A percentile compares a stretch with the other conserved stretches of the same genome.
These are phyloP conservation scores for Eutrema heterophyllum DNA, from an alignment of 345 rosid species.

Conservation along the genomic window DNA sequence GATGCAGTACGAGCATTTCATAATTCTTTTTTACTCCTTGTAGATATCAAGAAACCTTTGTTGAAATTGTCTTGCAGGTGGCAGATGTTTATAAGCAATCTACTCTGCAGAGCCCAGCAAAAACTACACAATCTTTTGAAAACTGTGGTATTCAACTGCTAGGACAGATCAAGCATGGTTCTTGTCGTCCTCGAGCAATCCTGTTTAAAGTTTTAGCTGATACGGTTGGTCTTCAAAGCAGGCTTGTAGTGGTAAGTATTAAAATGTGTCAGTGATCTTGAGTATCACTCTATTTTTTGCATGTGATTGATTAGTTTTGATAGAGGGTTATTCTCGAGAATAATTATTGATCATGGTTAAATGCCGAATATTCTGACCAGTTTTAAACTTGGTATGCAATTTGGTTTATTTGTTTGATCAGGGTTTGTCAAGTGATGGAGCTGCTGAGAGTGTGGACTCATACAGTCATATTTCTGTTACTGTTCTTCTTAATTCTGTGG, in stretches of 20 bases:
- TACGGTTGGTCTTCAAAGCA: constrained; percentile 86
- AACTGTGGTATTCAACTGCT: constrained; percentile 72
- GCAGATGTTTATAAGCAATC: constrained; percentile 83
- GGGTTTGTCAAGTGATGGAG: constrained; percentile 96
- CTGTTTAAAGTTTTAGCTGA: constrained; percentile 94
- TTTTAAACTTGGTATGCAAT: background rate
- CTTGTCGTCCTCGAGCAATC: constrained; percentile 90
- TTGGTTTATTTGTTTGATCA: constrained; percentile 23
- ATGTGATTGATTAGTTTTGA: constrained; percentile 14
- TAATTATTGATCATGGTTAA: background rate
- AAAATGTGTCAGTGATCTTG: background rate
- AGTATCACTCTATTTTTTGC: background rate
- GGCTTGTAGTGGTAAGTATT: constrained; percentile 86
- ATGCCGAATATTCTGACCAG: constrained; percentile 6
- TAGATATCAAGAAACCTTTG: background rate
- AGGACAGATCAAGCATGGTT: constrained; percentile 92
- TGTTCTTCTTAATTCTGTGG: constrained; percentile 78
- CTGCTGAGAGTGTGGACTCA: constrained; percentile 66
- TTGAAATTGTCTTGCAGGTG: constrained; percentile 45
- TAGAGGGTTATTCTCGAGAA: background rate
- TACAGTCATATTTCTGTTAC: constrained; percentile 87
- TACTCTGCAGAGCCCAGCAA: constrained; percentile 73
- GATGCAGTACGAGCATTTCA: constrained; percentile 1
- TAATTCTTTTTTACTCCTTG: constrained; percentile 3
- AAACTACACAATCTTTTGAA: constrained; percentile 63